Percentiles rank a stretch among this genome's conserved stretches.
These are phyloP conservation scores for Pseudotsuga menziesii DNA, from an alignment of 75 land plant genomes.

Conservation along the genomic window DNA sequence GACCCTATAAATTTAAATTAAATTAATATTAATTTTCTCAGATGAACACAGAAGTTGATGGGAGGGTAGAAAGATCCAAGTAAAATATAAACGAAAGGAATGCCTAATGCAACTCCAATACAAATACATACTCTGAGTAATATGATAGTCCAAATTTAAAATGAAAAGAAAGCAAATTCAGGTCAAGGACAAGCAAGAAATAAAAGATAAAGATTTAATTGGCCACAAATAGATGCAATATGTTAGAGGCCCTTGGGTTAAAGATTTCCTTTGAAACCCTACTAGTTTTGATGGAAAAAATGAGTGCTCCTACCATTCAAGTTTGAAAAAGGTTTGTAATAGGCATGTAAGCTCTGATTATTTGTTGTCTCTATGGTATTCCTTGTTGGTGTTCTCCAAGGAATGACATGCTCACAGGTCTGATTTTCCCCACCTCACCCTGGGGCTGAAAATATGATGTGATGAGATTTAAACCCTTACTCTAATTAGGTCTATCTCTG, in stretches of 20 bases:
- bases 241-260: neutral
- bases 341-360: neutral
- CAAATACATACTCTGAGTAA: too few species aligned
- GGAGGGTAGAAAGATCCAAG: too few species aligned
- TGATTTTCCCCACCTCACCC: neutral
- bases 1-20: too few species aligned
- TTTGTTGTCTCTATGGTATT: neutral
- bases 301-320: neutral
- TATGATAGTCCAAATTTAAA: too few species aligned
- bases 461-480: neutral
- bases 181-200: too few species aligned
- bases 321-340: neutral
- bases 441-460: neutral
- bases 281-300: neutral
- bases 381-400: neutral
- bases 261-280: neutral
- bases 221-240: neutral
- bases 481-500: neutral
- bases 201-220: too few species aligned
- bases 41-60: too few species aligned
- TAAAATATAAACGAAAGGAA: too few species aligned
- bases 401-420: neutral
- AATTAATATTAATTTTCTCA: too few species aligned
- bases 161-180: too few species aligned
- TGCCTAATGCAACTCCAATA: too few species aligned